phyloP scores from a whole-genome alignment of 2,329 filamentous ascomycete species.

The Colletotrichum tropicale region DNA sequence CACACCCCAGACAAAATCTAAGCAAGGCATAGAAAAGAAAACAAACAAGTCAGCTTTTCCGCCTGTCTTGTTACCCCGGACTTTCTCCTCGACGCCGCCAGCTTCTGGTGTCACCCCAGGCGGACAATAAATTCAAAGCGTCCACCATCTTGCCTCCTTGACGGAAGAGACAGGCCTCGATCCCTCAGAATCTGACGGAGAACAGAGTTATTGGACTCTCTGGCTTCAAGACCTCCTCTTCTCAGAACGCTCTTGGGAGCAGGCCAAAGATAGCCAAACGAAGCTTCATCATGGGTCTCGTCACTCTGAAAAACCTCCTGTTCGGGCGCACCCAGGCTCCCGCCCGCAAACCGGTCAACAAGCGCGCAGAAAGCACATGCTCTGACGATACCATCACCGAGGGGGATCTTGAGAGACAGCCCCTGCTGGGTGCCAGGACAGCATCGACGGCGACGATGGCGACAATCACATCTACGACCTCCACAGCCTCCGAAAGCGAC shows the following conservation, averaged over 20 bases:
- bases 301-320: slow-evolving; percentile 21
- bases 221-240: not conserved
- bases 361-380: slow-evolving; percentile 12
- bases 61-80: not conserved
- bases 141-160: not conserved
- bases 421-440: slow-evolving; percentile 11
- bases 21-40: not conserved
- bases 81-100: not conserved
- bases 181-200: not conserved
- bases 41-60: not conserved
- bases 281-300: slow-evolving; percentile 18
- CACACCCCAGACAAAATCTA: not conserved
- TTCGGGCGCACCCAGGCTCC: slow-evolving; percentile 12
- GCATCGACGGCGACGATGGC: slow-evolving; percentile 1
- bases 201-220: not conserved
- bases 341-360: not conserved
- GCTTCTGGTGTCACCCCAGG: not conserved
- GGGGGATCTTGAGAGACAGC: slow-evolving; percentile 21
- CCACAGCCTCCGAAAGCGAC: slow-evolving; percentile 1
- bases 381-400: slow-evolving; percentile 21
- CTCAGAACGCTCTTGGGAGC: not conserved
- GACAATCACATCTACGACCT: not conserved
- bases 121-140: not conserved
- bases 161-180: not conserved
- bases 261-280: not conserved